Evolutionary conservation across 345 rosid genomes (phyloP).

Genomic region (Cardamine resedifolia): DNA sequence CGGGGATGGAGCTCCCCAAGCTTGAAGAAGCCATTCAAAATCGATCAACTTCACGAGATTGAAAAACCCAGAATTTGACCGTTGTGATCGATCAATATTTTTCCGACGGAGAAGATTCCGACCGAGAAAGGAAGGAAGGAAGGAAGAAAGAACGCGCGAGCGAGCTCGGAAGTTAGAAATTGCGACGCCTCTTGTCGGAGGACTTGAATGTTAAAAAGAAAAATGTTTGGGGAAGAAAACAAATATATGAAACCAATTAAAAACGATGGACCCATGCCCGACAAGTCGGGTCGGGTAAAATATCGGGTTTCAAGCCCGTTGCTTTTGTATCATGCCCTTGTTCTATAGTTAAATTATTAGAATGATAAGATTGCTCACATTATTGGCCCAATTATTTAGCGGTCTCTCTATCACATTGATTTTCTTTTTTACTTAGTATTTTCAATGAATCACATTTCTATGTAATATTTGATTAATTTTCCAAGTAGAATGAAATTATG

Average conservation of each 20-base stretch:
- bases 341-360: slow-evolving; percentile 33
- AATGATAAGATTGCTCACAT: neutral
- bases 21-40: slow-evolving; percentile 76
- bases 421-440: neutral
- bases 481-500: neutral
- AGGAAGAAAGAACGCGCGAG: neutral
- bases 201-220: slow-evolving; percentile 37
- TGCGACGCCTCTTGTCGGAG: slow-evolving; percentile 31
- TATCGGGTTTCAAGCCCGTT: slow-evolving; percentile 34
- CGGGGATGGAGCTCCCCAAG: slow-evolving; percentile 66
- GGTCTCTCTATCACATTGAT: slow-evolving; percentile 5
- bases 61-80: neutral
- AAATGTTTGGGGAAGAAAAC: slow-evolving; percentile 32
- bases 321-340: slow-evolving; percentile 39
- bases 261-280: slow-evolving; percentile 37
- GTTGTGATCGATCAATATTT: slow-evolving; percentile 20
- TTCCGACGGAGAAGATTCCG: slow-evolving; percentile 6
- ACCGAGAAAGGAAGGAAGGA: slow-evolving; percentile 2
- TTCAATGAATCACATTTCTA: neutral
- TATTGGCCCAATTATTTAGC: slow-evolving; percentile 36
- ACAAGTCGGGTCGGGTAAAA: slow-evolving; percentile 32
- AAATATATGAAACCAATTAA: slow-evolving; percentile 33
- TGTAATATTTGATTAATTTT: neutral
- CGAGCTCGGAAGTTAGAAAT: slow-evolving; percentile 5
- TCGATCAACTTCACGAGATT: slow-evolving; percentile 23